Evolutionary conservation across 2,329 filamentous ascomycete genomes (phyloP), one percentile per base, ranked within the genome.

Genomic region (Penicillium fuscoglaucum): DNA sequence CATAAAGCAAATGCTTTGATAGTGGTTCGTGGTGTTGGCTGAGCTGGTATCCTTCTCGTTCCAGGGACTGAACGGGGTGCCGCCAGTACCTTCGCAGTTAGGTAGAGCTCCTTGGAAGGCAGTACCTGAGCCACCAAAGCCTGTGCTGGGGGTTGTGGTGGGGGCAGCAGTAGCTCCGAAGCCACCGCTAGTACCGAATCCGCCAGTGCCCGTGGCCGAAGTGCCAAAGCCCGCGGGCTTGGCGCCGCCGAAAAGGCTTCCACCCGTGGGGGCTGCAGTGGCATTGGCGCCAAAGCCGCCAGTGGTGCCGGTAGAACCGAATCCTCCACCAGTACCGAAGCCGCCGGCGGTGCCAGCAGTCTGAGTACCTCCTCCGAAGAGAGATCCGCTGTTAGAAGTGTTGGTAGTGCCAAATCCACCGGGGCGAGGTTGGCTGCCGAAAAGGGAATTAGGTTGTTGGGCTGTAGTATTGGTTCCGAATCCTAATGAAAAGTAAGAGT

Each of bases 1-100:
- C 77, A 79, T 79, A 55, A 80, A 79, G 26, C 69, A 75, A 63
- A 82, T 77, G 62, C 78, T 81, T 66, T 82, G 79, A 57, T 78
- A 82, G 57, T 78, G 71, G 60, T 78, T 80, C 51, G 72, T 81
- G 10, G 65, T 63, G 40, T 52, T 72, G n/a, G 70, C 68, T 45
- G 65, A 45, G 21, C 17, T 66, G 53, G 59, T 63, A 61, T 82
- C 79, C 64, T 81, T 81, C 61, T 82, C 79, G 6, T 71, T 74
- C 45, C 72, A 76, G 5, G 78, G 66, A 51, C 68, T 77, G 64
- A 80, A 82, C 2, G 79, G 77, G 5, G 77, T 78, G 54, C 72
- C 68, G 28, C 75, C 78, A 13, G 79, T 81, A 52, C 79, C 79
- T 59, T 79, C 74, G 46, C 73, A 75, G 13, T 77, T 69, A 53